Evolutionary conservation across 2,329 filamentous ascomycete species (phyloP).

Genomic region (Trichoderma cornu-damae): DNA sequence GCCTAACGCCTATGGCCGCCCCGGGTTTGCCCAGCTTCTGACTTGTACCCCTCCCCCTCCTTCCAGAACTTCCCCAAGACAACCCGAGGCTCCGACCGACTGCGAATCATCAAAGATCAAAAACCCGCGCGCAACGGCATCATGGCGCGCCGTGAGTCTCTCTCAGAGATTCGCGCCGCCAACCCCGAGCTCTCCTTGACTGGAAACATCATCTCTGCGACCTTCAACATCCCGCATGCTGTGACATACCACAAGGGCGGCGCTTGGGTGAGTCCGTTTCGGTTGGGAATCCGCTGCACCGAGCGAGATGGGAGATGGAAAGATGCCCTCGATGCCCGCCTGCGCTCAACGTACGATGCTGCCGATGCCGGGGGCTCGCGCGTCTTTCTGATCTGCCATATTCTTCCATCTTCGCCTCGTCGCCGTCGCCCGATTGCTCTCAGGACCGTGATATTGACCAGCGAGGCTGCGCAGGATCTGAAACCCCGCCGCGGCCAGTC

Average conservation of each 20-base stretch:
- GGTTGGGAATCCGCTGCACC: neutral
- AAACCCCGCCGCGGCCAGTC: constrained; percentile 78
- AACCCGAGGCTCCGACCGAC: neutral
- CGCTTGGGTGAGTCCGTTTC: constrained; percentile 51
- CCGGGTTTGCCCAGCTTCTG: neutral
- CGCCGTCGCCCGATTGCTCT: neutral
- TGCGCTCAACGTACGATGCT: neutral
- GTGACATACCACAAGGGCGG: constrained; percentile 53
- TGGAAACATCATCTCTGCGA: constrained; percentile 62
- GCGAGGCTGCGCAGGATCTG: constrained; percentile 56
- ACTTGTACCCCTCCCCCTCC: constrained; percentile 18
- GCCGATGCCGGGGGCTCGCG: neutral
- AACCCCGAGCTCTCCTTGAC: constrained; percentile 55
- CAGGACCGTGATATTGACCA: neutral
- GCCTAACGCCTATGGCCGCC: neutral
- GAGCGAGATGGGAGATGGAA: no score
- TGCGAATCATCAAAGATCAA: constrained; percentile 2
- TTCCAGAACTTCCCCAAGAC: constrained; percentile 10
- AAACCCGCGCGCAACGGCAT: constrained; percentile 24
- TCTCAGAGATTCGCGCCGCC: constrained; percentile 51
- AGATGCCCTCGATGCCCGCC: neutral
- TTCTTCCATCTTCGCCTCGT: neutral
- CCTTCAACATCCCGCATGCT: constrained; percentile 58
- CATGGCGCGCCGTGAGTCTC: constrained; percentile 46
- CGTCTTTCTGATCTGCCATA: neutral